Percentiles rank a stretch among this genome's conserved stretches.
phyloP scores from a whole-genome alignment of 768 basidiomycete species.

The Cytidiella melzeri region DNA sequence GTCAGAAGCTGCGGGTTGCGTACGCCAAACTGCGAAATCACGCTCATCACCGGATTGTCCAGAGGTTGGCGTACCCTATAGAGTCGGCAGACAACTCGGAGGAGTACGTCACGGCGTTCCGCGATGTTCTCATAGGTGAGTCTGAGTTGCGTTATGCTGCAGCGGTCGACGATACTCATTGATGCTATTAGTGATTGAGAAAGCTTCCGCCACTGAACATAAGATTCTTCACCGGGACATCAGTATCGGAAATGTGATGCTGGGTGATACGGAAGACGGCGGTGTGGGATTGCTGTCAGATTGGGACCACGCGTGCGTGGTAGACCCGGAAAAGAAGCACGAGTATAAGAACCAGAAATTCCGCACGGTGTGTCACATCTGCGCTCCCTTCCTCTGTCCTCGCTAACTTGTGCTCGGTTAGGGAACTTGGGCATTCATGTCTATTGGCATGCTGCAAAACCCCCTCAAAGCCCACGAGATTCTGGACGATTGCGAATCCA shows the following conservation, averaged over 20 bases:
- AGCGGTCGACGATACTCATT: not conserved
- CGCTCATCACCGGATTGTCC: slow-evolving; percentile 6
- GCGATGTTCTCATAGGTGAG: slow-evolving; percentile 5
- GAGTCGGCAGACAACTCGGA: not conserved
- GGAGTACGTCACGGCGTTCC: slow-evolving; percentile 5
- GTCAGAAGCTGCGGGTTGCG: not conserved
- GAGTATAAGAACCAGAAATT: not conserved
- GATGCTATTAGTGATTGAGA: not conserved
- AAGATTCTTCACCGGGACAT: slow-evolving; percentile 8
- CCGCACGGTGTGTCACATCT: not conserved
- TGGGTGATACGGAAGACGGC: slow-evolving; percentile 1
- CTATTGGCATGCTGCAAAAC: not conserved
- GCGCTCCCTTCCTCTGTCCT: not conserved
- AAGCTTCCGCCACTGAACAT: not conserved
- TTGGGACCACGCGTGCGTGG: slow-evolving; percentile 6
- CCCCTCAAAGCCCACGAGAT: not conserved
- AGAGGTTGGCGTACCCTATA: slow-evolving; percentile 1
- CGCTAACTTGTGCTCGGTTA: not conserved
- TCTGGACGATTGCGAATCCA: slow-evolving; percentile 10
- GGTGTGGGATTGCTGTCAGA: slow-evolving; percentile 7
- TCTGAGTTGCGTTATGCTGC: not conserved
- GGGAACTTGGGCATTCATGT: slow-evolving; percentile 12
- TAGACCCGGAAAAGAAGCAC: not conserved
- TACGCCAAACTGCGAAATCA: not conserved
- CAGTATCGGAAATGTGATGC: slow-evolving; percentile 10